phyloP scores from a whole-genome alignment of 2,329 filamentous ascomycete genomes.

The Pyricularia grisea region DNA sequence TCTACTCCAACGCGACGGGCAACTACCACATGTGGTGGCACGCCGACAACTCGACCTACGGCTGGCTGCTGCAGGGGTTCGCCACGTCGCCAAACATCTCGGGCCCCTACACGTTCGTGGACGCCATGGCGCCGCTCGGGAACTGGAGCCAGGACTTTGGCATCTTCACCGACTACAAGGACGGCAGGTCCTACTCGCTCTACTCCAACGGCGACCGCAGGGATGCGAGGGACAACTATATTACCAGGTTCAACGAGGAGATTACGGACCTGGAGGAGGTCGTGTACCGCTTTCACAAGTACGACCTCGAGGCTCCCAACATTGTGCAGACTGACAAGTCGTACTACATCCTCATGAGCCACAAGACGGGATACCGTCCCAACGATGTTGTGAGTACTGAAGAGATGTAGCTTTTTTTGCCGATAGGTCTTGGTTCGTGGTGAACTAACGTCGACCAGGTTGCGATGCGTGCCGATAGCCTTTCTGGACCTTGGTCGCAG shows the following conservation, averaged over 20 bases:
- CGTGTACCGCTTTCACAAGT: constrained; percentile 49
- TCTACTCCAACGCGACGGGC: constrained; percentile 41
- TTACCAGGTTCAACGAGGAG: constrained; percentile 39
- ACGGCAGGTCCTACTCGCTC: constrained; percentile 40
- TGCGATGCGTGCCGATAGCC: constrained; percentile 40
- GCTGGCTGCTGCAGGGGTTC: constrained; percentile 42
- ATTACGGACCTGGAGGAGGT: constrained; percentile 37
- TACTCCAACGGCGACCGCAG: constrained; percentile 46
- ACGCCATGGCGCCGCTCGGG: constrained; percentile 41
- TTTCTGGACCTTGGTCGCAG: constrained; percentile 43
- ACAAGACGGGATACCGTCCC: constrained; percentile 49
- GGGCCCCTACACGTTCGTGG: constrained; percentile 41
- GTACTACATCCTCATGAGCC: constrained; percentile 49
- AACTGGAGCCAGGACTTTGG: constrained; percentile 53
- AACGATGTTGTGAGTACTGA: constrained; percentile 20
- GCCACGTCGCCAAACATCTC: constrained; percentile 37
- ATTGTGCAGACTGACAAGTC: constrained; percentile 47
- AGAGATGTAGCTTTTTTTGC: neutral
- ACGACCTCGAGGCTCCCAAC: constrained; percentile 44
- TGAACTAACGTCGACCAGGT: constrained; percentile 29
- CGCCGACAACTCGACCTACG: constrained; percentile 45
- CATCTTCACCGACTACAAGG: constrained; percentile 46
- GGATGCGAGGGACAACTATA: constrained; percentile 43
- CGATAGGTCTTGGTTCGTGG: too few relatives aligned
- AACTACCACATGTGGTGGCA: constrained; percentile 47